Percentiles rank a stretch among this genome's conserved stretches.
Conservation (phyloP, 768 basidiomycete genomes). For the Tulasnella sp. region DNA sequence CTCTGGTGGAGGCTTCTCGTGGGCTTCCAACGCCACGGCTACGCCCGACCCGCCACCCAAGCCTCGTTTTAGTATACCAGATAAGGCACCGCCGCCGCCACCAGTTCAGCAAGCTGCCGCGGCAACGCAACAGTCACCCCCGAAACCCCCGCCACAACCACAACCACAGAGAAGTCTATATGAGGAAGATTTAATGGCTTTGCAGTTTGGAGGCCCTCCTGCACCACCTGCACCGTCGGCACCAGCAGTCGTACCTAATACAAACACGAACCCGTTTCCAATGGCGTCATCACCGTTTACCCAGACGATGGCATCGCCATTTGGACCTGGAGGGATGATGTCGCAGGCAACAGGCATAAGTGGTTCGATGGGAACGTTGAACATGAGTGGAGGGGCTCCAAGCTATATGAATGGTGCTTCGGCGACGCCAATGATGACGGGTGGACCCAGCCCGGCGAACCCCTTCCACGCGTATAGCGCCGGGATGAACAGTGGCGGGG, state of each 20-base stretch:
- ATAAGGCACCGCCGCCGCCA: constrained; percentile 26
- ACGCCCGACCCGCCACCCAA: constrained; percentile 19
- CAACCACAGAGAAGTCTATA: constrained; percentile 4
- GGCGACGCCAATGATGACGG: too few relatives aligned
- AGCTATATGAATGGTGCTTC: too few relatives aligned
- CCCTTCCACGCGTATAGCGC: not conserved
- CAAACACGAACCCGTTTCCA: constrained; percentile 18
- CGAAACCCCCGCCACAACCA: constrained; percentile 23
- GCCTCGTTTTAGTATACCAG: constrained; percentile 1
- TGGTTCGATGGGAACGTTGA: not conserved
- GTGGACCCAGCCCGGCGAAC: too few relatives aligned
- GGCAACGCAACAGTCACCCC: constrained; percentile 10
- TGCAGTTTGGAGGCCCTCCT: not conserved
- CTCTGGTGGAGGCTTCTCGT: constrained; percentile 1
- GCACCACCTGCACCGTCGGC: constrained; percentile 18
- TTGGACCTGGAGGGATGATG: not conserved
- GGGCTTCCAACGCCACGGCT: constrained; percentile 21
- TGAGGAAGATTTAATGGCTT: constrained; percentile 1
- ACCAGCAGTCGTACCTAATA: too few relatives aligned
- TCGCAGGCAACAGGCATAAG: not conserved
- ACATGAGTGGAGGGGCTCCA: too few relatives aligned
- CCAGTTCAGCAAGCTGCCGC: not conserved
- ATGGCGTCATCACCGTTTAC: constrained; percentile 22
- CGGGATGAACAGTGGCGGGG: not conserved
- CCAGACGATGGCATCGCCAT: constrained; percentile 14